Percentiles rank a stretch among this genome's conserved stretches.
Evolutionary conservation across 1,139 yeast genomes (phyloP).

Genomic region (Pichia sp.): DNA sequence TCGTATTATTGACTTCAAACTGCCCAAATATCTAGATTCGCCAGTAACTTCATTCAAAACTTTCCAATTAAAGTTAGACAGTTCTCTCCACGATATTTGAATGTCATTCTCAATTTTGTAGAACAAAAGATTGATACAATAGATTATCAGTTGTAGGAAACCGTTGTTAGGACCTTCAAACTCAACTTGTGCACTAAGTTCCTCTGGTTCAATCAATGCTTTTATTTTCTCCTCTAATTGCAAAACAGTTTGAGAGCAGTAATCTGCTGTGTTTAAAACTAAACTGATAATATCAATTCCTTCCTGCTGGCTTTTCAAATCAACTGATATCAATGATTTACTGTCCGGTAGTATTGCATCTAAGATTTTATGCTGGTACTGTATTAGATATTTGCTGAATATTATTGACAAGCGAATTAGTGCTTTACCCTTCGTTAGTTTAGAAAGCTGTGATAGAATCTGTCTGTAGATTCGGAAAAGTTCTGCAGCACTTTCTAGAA

Average conservation of each 20-base stretch:
- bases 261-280: slow-evolving; percentile 84
- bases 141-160: slow-evolving; percentile 56
- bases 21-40: slow-evolving; percentile 64
- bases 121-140: slow-evolving; percentile 54
- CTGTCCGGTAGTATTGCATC: slow-evolving; percentile 52
- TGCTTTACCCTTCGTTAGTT: slow-evolving; percentile 67
- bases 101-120: slow-evolving; percentile 58
- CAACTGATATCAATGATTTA: slow-evolving; percentile 35
- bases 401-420: slow-evolving; percentile 58
- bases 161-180: slow-evolving; percentile 56
- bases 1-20: slow-evolving; percentile 46
- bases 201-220: slow-evolving; percentile 39
- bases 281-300: slow-evolving; percentile 65
- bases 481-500: slow-evolving; percentile 68
- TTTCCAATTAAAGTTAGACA: slow-evolving; percentile 76
- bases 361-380: slow-evolving; percentile 60
- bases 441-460: slow-evolving; percentile 68
- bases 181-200: slow-evolving; percentile 36
- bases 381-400: slow-evolving; percentile 63
- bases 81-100: slow-evolving; percentile 78
- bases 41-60: slow-evolving; percentile 59
- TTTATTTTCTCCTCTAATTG: slow-evolving; percentile 69
- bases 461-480: slow-evolving; percentile 73
- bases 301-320: slow-evolving; percentile 38
- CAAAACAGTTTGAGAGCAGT: slow-evolving; percentile 69